These are phyloP conservation scores for Lecanicillium sp. DNA, from an alignment of 2,329 filamentous ascomycete genomes.

Conservation along the genomic window DNA sequence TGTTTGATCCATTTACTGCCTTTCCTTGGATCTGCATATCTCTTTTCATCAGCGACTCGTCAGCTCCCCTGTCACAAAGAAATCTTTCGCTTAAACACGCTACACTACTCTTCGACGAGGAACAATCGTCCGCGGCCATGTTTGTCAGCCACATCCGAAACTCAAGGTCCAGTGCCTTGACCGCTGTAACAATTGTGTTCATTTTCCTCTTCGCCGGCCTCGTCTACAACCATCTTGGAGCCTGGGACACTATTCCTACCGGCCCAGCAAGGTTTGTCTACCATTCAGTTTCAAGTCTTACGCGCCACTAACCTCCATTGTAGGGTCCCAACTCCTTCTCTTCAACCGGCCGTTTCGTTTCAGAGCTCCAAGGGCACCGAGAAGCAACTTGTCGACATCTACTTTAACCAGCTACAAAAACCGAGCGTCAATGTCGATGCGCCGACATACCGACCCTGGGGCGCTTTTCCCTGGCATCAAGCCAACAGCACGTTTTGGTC, in stretches of 20 bases:
- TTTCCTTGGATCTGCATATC: too few species aligned
- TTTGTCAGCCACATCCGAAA: conserved; percentile 21
- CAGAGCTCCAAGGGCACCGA: conserved; percentile 10
- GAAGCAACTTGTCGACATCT: conserved; percentile 21
- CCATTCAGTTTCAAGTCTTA: too few species aligned
- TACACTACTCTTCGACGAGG: too few species aligned
- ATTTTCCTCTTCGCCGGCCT: conserved; percentile 22
- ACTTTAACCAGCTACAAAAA: conserved; percentile 23
- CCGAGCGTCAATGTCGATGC: conserved; percentile 19
- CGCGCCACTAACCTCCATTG: too few species aligned
- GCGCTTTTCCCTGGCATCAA: conserved; percentile 24
- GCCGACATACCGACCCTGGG: conserved; percentile 19
- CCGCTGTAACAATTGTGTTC: conserved; percentile 23
- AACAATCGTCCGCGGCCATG: too few species aligned
- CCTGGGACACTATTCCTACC: conserved; percentile 14
- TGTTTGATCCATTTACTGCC: too few species aligned
- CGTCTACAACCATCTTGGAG: conserved; percentile 23
- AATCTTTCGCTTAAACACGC: too few species aligned
- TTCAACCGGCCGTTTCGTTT: not conserved
- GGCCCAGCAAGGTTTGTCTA: conserved; percentile 5
- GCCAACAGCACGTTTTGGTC: conserved; percentile 21
- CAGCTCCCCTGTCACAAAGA: too few species aligned
- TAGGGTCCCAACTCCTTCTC: too few species aligned
- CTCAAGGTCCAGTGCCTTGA: conserved; percentile 20
- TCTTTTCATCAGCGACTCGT: too few species aligned